A percentile compares a stretch with the other conserved stretches of the same genome.
These are phyloP conservation scores for Helminthosporium solani DNA, from an alignment of 2,329 filamentous ascomycete genomes.

Conservation along the genomic window DNA sequence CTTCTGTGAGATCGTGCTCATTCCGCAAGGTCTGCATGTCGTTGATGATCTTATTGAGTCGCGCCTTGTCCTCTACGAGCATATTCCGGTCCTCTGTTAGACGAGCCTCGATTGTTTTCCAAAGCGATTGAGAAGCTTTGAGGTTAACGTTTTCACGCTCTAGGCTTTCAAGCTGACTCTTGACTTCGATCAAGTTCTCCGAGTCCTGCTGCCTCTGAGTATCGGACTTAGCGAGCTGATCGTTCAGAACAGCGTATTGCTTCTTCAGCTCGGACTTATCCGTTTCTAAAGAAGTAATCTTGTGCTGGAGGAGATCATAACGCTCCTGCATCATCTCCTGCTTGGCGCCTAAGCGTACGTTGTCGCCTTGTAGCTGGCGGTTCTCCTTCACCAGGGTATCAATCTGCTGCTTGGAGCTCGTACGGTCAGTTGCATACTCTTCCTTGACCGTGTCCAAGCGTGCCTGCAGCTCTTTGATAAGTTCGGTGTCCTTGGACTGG, in stretches of 20 bases:
- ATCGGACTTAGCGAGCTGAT: constrained; percentile 86
- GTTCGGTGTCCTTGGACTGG: constrained; percentile 62
- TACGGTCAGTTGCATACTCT: constrained; percentile 78
- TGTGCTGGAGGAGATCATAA: constrained; percentile 85
- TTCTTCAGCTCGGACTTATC: constrained; percentile 89
- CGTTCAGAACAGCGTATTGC: constrained; percentile 72
- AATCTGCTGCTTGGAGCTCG: constrained; percentile 80
- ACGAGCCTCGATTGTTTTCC: constrained; percentile 89
- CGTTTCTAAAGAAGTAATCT: constrained; percentile 77
- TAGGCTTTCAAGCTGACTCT: constrained; percentile 78
- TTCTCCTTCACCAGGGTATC: constrained; percentile 81
- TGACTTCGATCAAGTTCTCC: constrained; percentile 87
- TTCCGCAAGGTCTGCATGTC: constrained; percentile 89
- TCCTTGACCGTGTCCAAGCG: constrained; percentile 89
- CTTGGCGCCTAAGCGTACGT: constrained; percentile 77
- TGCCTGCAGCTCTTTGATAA: constrained; percentile 82
- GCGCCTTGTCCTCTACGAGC: constrained; percentile 78
- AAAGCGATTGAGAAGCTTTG: constrained; percentile 91
- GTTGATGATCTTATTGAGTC: constrained; percentile 78
- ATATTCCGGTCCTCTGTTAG: constrained; percentile 85
- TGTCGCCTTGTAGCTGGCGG: constrained; percentile 76
- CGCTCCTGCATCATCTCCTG: constrained; percentile 78
- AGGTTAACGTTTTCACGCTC: constrained; percentile 89
- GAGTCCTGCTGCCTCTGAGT: constrained; percentile 86
- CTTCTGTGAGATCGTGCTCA: constrained; percentile 82